Percentiles rank a stretch among this genome's conserved stretches.
phyloP scores from a whole-genome alignment of 345 rosid species.

The Camelina hispida region DNA sequence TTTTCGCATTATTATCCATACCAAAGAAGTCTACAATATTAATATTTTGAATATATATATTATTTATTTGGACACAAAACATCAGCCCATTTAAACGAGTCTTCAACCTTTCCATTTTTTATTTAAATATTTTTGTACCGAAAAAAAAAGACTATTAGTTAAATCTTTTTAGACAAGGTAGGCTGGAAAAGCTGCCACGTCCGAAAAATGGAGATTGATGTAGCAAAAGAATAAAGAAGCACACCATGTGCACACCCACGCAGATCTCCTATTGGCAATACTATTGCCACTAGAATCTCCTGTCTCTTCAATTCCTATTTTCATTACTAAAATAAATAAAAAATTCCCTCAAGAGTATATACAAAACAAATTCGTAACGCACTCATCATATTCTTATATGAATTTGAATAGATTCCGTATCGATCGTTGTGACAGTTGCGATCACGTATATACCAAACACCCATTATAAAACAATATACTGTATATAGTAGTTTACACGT shows the following conservation, averaged over 20 bases:
- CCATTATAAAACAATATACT: background rate
- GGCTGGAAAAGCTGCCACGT: conserved; percentile 45
- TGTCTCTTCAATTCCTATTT: conserved; percentile 17
- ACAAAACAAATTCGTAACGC: conserved; percentile 15
- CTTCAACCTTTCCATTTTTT: background rate
- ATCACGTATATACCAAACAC: conserved; percentile 36
- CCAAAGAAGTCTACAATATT: no score
- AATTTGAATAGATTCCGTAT: conserved; percentile 27
- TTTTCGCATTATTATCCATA: no score
- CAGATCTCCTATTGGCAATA: conserved; percentile 19
- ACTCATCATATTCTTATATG: background rate
- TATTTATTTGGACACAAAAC: no score
- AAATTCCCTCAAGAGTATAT: background rate
- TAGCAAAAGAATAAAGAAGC: conserved; percentile 29
- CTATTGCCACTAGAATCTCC: conserved; percentile 19
- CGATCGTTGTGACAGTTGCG: conserved; percentile 9
- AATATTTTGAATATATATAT: no score
- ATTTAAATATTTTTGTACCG: background rate
- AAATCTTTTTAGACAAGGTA: conserved; percentile 32
- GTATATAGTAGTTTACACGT: conserved; percentile 2
- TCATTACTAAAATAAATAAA: background rate
- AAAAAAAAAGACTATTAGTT: background rate
- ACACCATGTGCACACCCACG: conserved; percentile 40
- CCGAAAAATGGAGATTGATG: conserved; percentile 36
- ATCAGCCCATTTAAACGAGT: no score